Conservation (phyloP, 148 eudicot species). For the Agrostemma githago region DNA sequence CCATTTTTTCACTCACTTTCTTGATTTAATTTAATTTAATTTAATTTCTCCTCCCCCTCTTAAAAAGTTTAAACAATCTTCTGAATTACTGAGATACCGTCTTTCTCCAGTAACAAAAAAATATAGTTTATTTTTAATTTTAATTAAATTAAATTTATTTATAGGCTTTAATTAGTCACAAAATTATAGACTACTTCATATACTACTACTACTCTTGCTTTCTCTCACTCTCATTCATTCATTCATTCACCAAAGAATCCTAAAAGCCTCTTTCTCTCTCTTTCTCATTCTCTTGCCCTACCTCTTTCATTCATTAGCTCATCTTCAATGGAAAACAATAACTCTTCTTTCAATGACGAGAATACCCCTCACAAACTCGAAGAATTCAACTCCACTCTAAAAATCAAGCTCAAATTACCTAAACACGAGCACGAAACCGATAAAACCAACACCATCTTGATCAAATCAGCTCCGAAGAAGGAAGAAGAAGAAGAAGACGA, state of each 20-base stretch:
- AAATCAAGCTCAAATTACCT: slow-evolving; percentile 19
- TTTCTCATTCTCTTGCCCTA: not conserved
- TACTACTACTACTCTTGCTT: not conserved
- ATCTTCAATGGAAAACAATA: not conserved
- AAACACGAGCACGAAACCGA: not conserved
- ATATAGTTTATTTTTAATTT: not conserved
- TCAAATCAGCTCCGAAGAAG: not conserved
- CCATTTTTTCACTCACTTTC: no score
- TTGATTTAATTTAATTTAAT: no score
- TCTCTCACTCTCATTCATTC: slow-evolving; percentile 1
- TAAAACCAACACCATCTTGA: no score
- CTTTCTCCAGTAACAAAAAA: not conserved
- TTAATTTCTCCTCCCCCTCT: no score
- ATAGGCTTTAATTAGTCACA: not conserved
- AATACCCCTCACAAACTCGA: not conserved
- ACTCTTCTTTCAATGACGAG: not conserved
- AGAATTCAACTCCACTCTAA: slow-evolving; percentile 4
- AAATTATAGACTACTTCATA: not conserved
- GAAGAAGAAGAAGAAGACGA: not conserved
- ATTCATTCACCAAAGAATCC: slow-evolving; percentile 10
- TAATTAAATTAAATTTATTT: no score
- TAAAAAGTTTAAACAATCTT: no score
- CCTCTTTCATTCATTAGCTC: not conserved
- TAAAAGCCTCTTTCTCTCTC: not conserved
- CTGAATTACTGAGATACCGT: no score